Base-by-base conservation (phyloP, 371 early-diverging fungal genomes). In the Actinomortierella wolfii region DNA sequence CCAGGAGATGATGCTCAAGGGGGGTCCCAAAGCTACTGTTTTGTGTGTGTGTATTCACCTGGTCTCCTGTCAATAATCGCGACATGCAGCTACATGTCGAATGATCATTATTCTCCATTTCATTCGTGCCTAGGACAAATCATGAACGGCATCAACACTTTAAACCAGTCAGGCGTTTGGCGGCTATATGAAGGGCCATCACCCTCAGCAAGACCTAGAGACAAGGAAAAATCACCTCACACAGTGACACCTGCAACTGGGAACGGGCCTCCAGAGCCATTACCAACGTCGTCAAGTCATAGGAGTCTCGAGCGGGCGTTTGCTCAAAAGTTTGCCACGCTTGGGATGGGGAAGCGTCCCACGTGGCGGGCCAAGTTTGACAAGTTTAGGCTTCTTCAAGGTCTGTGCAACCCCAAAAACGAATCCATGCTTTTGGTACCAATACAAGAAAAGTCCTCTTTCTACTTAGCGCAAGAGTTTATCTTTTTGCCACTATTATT, bases 321-420 rank as follows among this genome's bases (percentile, higher is more conserved):
- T 25, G 61, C 70, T 17, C 70, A 64, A 57, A 70, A 64, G 51
- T 70, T 70, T 29, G 70, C 64, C 21, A 53, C 61, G 2, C 64
- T 69, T 13, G 70, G 70, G 3, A 56, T 64, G 23, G 57, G 55
- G 14, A 50, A 60, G 14, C 59, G 48, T 2, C 42, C 57, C 18
- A 21, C 47, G 14, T 64, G 61, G 57, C 24, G 65, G 3, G 25
- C 28, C 4, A 51, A 51, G 25, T 11, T 64, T 18, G 61, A 64
- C 23, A 48, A 54, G 13, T 61, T 60, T 49, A 23, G 64, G 2
- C 57, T 64, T 3, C 59, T 61, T 40, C 61, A 64, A 61, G 64
- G 67, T 67, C 40, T 21, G 5, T 13, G 11, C 3, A 20, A 49
- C 25, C 24, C 13, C 17, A 18, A 6, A 7, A 14, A 46, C 8